Evolutionary conservation across 495 filamentous ascomycete species (phyloP).

Genomic region (Aspergillus conjunctus): DNA sequence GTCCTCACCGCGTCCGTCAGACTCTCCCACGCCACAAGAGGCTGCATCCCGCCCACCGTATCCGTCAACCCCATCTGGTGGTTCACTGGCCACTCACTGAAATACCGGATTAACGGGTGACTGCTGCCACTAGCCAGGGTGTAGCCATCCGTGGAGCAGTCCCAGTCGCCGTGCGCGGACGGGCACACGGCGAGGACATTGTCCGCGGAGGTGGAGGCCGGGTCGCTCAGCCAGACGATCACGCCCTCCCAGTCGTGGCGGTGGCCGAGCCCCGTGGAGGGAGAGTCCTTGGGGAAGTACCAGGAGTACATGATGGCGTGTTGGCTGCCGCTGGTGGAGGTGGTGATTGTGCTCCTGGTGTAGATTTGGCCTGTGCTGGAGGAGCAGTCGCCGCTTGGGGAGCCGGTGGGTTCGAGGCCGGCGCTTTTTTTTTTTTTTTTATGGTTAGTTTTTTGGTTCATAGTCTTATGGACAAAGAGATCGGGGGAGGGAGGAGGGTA

Average conservation of each 20-base stretch:
- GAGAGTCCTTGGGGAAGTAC: slow-evolving; percentile 54
- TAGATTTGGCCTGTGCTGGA: slow-evolving; percentile 55
- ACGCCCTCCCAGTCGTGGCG: slow-evolving; percentile 57
- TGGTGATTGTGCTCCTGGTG: slow-evolving; percentile 40
- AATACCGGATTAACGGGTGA: slow-evolving; percentile 49
- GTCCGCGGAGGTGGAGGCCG: slow-evolving; percentile 36
- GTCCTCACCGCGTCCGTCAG: slow-evolving; percentile 40
- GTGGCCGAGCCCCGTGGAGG: slow-evolving; percentile 46
- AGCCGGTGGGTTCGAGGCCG: slow-evolving; percentile 43
- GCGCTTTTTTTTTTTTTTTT: slow-evolving; percentile 23
- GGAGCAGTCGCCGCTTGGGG: slow-evolving; percentile 42
- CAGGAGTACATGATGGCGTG: slow-evolving; percentile 58
- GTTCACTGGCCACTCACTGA: slow-evolving; percentile 52
- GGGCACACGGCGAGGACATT: slow-evolving; percentile 55
- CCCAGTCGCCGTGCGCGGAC: slow-evolving; percentile 54
- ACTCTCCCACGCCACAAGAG: slow-evolving; percentile 58
- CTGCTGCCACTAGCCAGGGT: slow-evolving; percentile 38
- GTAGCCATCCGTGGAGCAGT: slow-evolving; percentile 46
- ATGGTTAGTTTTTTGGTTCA: background rate
- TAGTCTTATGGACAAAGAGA: background rate
- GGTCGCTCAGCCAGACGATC: slow-evolving; percentile 47
- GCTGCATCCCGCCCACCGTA: slow-evolving; percentile 52
- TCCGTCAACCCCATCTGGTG: slow-evolving; percentile 48
- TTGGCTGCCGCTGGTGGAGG: slow-evolving; percentile 35
- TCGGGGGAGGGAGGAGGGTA: slow-evolving; percentile 15